phyloP scores from a whole-genome alignment of 306 rosid genomes.

The Sindora glabra region DNA sequence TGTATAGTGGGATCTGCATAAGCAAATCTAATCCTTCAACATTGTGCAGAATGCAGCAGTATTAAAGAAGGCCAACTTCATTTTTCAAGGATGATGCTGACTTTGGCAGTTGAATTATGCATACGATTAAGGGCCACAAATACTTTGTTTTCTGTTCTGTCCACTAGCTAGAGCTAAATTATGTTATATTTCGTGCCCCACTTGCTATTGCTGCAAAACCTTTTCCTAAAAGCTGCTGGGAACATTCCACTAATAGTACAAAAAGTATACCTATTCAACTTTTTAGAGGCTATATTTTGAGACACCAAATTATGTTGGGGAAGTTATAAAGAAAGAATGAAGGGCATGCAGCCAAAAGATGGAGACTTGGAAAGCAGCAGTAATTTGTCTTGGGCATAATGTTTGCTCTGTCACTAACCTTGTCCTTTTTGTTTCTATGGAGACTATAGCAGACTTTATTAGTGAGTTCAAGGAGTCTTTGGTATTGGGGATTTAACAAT shows the following conservation, averaged over 20 bases:
- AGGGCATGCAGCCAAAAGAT: slow-evolving; percentile 1
- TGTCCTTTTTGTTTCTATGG: slow-evolving; percentile 32
- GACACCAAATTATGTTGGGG: neutral
- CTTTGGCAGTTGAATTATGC: neutral
- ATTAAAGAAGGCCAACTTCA: neutral
- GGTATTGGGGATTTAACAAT: slow-evolving; percentile 31
- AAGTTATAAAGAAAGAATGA: neutral
- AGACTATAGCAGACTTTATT: slow-evolving; percentile 49
- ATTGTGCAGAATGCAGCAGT: neutral
- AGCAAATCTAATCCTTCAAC: neutral
- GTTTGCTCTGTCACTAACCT: slow-evolving; percentile 37
- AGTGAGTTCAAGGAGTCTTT: slow-evolving; percentile 42
- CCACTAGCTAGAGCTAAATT: too few species aligned
- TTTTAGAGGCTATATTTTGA: slow-evolving; percentile 1
- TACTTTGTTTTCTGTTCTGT: neutral
- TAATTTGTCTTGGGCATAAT: too few species aligned
- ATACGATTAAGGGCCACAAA: neutral
- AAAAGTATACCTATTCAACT: neutral
- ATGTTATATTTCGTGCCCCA: neutral
- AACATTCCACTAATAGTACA: slow-evolving; percentile 5
- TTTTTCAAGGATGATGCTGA: slow-evolving; percentile 7
- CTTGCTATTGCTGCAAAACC: neutral
- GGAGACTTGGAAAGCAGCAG: neutral
- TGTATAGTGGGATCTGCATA: too few species aligned
- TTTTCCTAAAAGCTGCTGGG: slow-evolving; percentile 11